phyloP scores from a whole-genome alignment of 768 basidiomycete genomes.

The Pleurotus cornucopiae region DNA sequence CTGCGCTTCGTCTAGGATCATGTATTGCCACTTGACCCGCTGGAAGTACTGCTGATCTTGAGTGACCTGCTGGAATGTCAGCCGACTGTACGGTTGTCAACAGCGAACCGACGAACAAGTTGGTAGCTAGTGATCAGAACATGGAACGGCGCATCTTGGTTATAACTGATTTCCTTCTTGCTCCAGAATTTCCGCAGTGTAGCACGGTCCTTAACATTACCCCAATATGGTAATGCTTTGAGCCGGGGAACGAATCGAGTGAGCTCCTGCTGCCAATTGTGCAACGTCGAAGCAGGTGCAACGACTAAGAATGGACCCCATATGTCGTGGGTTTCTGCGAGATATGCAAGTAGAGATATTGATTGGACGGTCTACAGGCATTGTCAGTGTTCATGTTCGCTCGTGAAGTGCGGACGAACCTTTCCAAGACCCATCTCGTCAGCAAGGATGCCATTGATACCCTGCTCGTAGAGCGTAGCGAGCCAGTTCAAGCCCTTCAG shows the following conservation, averaged over 20 bases:
- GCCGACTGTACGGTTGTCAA: neutral
- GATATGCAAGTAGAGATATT: conserved; percentile 91
- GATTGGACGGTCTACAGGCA: conserved; percentile 85
- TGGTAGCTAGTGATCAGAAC: conserved; percentile 97
- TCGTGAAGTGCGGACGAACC: conserved; percentile 29
- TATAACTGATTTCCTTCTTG: conserved; percentile 93
- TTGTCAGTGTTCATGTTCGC: neutral
- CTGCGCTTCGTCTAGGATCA: conserved; percentile 99
- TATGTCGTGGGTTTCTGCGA: conserved; percentile 95
- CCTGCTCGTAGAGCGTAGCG: conserved; percentile 95
- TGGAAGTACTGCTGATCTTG: conserved; percentile 99
- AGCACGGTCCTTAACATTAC: conserved; percentile 91
- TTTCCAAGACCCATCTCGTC: conserved; percentile 98
- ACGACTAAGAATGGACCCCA: conserved; percentile 99
- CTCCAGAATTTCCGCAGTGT: conserved; percentile 97
- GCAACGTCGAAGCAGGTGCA: conserved; percentile 93
- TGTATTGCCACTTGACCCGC: conserved; percentile 98
- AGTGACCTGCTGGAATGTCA: conserved; percentile 55
- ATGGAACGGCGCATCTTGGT: conserved; percentile 94
- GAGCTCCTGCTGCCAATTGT: conserved; percentile 99
- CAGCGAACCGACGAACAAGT: conserved; percentile 48
- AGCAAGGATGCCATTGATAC: conserved; percentile 98
- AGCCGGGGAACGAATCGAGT: conserved; percentile 91
- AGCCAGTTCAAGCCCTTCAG: conserved; percentile 98
- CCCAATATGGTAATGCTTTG: conserved; percentile 98